Evolutionary conservation across 2,329 filamentous ascomycete species (phyloP), one percentile per base, ranked within the genome.

Genomic region (Arthroderma sp.): DNA sequence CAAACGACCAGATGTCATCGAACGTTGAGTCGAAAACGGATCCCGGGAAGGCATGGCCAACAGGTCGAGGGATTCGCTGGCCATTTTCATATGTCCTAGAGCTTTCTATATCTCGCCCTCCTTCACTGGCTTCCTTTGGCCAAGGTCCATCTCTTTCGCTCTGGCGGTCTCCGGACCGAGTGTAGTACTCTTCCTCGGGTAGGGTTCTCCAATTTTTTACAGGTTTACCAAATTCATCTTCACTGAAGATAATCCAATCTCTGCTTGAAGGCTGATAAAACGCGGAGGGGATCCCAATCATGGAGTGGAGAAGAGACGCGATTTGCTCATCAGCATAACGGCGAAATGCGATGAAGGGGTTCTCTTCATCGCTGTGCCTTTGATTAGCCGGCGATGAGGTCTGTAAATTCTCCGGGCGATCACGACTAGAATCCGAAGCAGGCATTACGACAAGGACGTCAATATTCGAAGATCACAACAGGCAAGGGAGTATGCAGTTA

Each of bases 321-420:
- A 78, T 67, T 46, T 75, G 72, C 39, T 72, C 69, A 52, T 80
- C 76, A 45, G 75, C 73, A 56, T 74, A 77, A 49, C 71, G 73
- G 52, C 77, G 76, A 61, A 80, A 78, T 29, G 70, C 65, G 45
- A 77, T 69, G 58, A 80, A 78, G 1, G 75, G 74, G 48, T 77
- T 77, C 48, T 66, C 60, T 47, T 64, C 57, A 43, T 44, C 37
- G 5, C 10, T 22, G 11, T 9, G 9, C 32, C 11, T 11, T 34
- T 22, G 15, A 3, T 22, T 22, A 22, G 15, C 15, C 15, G 3
- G 15, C 15, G 15, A 22, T 22, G 15, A 22, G 15, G 15, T 22
- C 15, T 22, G 15, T 22, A 22, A 22, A 22, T 22, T 22, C 15
- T 22, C 15, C 15, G 15, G 15, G 8, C 41, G 41, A 29, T 43